phyloP scores from a whole-genome alignment of 2,329 filamentous ascomycete genomes.

The Trichoderma simmonsii region DNA sequence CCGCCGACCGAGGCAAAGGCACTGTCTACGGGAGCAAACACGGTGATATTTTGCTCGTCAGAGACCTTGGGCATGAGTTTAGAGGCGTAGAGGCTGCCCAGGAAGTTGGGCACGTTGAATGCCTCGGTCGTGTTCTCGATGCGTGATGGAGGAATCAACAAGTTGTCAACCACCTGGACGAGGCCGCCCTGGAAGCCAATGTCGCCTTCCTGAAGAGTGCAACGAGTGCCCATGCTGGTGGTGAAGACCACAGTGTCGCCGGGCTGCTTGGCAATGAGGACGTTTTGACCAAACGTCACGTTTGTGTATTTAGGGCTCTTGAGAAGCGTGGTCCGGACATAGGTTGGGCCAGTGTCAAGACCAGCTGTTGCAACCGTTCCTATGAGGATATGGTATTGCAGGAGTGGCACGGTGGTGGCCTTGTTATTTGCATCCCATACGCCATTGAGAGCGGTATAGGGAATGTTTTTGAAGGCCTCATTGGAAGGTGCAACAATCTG shows the following conservation, averaged over 20 bases:
- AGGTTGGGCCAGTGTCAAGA: constrained; percentile 36
- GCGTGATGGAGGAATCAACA: constrained; percentile 47
- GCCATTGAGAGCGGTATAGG: constrained; percentile 47
- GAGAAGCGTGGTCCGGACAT: constrained; percentile 45
- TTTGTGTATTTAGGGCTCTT: constrained; percentile 42
- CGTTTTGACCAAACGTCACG: constrained; percentile 48
- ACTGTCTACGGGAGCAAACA: constrained; percentile 61
- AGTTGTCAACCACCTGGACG: constrained; percentile 51
- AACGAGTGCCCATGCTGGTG: constrained; percentile 46
- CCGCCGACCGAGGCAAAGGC: constrained; percentile 58
- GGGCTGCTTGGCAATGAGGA: constrained; percentile 45
- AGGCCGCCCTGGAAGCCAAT: constrained; percentile 48
- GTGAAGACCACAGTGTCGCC: constrained; percentile 46
- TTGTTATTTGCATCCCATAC: constrained; percentile 45
- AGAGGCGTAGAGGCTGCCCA: constrained; percentile 33
- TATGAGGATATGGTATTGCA: constrained; percentile 61
- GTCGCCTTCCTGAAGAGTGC: constrained; percentile 42
- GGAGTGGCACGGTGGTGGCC: constrained; percentile 46
- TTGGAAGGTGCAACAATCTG: constrained; percentile 57
- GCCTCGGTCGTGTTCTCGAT: constrained; percentile 50
- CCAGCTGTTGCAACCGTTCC: constrained; percentile 43
- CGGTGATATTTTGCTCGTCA: constrained; percentile 47
- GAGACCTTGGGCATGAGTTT: constrained; percentile 41
- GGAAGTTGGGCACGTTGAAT: constrained; percentile 42
- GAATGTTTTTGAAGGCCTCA: constrained; percentile 54